phyloP scores from a whole-genome alignment of 2,329 filamentous ascomycete genomes.

The Claviceps digitariae region DNA sequence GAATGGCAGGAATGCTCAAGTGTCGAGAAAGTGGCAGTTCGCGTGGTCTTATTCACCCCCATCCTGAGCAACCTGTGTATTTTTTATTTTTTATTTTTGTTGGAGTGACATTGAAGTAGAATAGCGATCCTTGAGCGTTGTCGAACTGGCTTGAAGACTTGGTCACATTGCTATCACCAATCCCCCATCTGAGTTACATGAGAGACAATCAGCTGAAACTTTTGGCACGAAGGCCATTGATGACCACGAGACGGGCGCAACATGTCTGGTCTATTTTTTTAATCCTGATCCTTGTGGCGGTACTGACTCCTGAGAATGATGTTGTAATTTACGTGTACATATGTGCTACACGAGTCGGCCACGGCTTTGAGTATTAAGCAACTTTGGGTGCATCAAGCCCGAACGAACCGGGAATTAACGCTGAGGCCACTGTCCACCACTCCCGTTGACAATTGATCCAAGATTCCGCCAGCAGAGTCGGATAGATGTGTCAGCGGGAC shows the following conservation, averaged over 20 bases:
- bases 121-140: background rate
- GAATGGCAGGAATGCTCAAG: background rate
- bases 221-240: background rate
- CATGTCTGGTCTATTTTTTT: background rate
- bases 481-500: conserved; percentile 13
- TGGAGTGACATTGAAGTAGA: background rate
- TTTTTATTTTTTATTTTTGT: background rate
- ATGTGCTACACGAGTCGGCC: too few species aligned
- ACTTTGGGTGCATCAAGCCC: background rate
- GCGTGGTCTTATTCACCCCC: background rate
- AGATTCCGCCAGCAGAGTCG: conserved; percentile 5
- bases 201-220: background rate
- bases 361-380: background rate
- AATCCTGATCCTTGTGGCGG: background rate
- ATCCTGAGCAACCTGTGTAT: background rate
- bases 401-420: background rate
- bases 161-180: background rate
- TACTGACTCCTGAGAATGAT: background rate
- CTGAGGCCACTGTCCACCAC: conserved; percentile 6
- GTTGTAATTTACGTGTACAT: background rate
- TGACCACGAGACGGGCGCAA: background rate
- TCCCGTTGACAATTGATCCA: conserved; percentile 8
- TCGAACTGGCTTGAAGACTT: background rate
- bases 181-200: background rate
- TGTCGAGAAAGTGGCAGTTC: background rate